phyloP scores from a whole-genome alignment of 1,284 basidiomycete genomes.

The Trametes versicolor region DNA sequence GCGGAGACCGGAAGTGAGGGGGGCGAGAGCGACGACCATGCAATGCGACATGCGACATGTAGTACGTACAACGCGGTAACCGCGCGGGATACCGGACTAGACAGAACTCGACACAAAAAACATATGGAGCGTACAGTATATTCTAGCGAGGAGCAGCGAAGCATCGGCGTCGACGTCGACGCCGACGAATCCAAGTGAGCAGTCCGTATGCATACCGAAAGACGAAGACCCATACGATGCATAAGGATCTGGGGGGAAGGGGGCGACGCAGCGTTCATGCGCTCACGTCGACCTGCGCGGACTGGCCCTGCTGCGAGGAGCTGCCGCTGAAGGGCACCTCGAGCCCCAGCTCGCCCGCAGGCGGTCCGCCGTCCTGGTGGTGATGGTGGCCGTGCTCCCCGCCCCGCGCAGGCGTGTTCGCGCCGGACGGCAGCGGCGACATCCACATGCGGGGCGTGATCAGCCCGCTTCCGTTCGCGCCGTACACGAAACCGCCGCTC shows the following conservation, averaged over 20 bases:
- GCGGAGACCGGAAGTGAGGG: not conserved
- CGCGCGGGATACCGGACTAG: not conserved
- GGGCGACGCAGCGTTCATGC: constrained; percentile 10
- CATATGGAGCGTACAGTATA: constrained; percentile 3
- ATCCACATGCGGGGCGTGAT: constrained; percentile 62
- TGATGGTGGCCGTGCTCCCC: constrained; percentile 36
- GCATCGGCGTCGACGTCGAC: not conserved
- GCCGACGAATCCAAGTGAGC: not conserved
- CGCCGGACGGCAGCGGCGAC: constrained; percentile 49
- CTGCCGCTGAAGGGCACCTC: constrained; percentile 36
- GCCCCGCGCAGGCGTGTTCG: constrained; percentile 45
- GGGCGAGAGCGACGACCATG: constrained; percentile 10
- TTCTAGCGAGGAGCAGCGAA: not conserved
- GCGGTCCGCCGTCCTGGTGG: constrained; percentile 1
- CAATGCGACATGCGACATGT: constrained; percentile 14
- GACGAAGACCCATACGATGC: not conserved
- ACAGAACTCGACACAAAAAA: not conserved
- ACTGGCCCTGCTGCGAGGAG: constrained; percentile 23
- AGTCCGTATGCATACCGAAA: not conserved
- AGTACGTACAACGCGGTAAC: constrained; percentile 3
- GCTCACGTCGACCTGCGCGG: constrained; percentile 22
- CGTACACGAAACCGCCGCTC: constrained; percentile 84
- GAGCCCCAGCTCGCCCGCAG: constrained; percentile 21
- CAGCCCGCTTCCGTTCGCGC: constrained; percentile 78
- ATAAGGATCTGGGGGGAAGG: not conserved